These are phyloP conservation scores for Tolypocladium inflatum DNA, from an alignment of 2,329 filamentous ascomycete species.

Conservation along the genomic window DNA sequence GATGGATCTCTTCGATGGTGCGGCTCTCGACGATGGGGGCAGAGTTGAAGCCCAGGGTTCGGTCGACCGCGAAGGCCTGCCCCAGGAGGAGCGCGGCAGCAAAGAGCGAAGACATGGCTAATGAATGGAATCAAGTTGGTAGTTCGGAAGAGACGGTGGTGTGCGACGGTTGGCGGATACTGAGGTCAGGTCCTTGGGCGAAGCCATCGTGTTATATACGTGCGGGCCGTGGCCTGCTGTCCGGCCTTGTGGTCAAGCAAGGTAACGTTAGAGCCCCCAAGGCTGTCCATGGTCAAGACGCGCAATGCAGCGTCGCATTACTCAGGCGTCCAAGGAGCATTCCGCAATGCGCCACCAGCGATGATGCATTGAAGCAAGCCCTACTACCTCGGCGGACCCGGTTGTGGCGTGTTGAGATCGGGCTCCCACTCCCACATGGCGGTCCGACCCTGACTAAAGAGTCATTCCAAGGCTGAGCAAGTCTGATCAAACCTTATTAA, in stretches of 20 bases:
- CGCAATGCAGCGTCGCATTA: not conserved
- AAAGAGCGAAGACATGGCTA: not conserved
- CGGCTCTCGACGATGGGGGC: conserved; percentile 27
- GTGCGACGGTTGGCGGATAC: not conserved
- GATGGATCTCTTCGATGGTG: conserved; percentile 38
- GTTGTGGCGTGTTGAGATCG: not conserved
- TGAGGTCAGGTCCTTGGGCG: no score
- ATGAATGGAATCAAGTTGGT: not conserved
- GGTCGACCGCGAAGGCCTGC: not conserved
- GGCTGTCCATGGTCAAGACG: not conserved
- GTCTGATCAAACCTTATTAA: not conserved
- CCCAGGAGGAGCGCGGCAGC: not conserved
- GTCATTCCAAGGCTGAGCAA: not conserved
- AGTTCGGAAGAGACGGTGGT: not conserved
- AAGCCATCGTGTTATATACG: not conserved
- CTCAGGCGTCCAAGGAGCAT: not conserved
- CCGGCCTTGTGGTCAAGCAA: not conserved
- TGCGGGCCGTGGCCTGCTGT: not conserved
- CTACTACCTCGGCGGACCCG: not conserved
- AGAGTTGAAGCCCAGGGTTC: conserved; percentile 1
- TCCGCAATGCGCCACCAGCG: not conserved
- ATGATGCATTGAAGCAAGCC: not conserved
- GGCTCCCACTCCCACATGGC: not conserved
- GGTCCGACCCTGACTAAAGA: not conserved
- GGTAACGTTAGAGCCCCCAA: not conserved